A percentile compares a stretch with the other conserved stretches of the same genome.
phyloP scores from a whole-genome alignment of 225 moss, liverwort and hornwort genomes.

The Ulota crispa region DNA sequence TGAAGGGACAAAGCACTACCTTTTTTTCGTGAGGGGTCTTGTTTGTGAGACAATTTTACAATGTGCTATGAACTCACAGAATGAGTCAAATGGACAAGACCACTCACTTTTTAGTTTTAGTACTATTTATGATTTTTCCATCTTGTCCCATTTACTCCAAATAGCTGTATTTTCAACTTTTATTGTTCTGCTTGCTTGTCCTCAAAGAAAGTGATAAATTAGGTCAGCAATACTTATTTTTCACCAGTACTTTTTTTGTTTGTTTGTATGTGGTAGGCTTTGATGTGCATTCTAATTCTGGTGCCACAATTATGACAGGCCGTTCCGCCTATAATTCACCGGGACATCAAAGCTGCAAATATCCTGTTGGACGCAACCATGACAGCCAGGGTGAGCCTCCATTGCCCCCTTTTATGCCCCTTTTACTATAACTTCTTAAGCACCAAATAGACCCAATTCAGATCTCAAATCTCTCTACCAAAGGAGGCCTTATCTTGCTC shows the following conservation, averaged over 20 bases:
- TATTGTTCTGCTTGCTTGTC: not conserved
- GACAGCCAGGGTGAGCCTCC: conserved; percentile 76
- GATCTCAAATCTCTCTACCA: no score
- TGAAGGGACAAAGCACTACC: no score
- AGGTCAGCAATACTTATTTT: no score
- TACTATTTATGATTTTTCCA: not conserved
- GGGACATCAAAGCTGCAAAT: conserved; percentile 95
- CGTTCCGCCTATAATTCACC: conserved; percentile 87
- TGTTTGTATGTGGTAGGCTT: not conserved
- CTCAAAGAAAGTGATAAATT: not conserved
- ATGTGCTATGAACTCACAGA: not conserved
- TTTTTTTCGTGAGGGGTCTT: not conserved
- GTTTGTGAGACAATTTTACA: not conserved
- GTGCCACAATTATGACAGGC: conserved; percentile 54
- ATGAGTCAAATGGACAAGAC: not conserved
- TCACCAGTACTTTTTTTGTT: not conserved
- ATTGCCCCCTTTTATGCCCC: no score
- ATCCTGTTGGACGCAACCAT: conserved; percentile 86
- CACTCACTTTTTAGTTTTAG: not conserved
- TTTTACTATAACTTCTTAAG: not conserved
- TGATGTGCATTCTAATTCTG: conserved; percentile 5
- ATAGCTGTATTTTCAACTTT: not conserved
- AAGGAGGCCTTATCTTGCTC: no score
- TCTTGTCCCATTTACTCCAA: not conserved
- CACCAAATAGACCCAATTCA: no score